Conservation (phyloP, 306 rosid genomes). For the Vigna radiata region DNA sequence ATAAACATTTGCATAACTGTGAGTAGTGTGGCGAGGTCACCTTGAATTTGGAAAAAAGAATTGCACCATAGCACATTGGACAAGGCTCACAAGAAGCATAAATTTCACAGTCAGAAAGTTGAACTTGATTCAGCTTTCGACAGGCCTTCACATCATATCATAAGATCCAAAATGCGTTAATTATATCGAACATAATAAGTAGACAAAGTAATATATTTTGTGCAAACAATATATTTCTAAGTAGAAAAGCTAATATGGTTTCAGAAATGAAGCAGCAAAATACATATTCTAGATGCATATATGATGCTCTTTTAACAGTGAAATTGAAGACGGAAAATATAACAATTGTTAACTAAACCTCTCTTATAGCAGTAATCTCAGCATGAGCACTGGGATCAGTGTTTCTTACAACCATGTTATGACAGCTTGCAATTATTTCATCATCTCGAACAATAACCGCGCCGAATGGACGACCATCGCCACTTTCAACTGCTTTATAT, state of each 20-base stretch:
- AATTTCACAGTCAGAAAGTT: slow-evolving; percentile 82
- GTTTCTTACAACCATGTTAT: slow-evolving; percentile 75
- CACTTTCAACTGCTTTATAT: slow-evolving; percentile 77
- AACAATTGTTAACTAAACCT: slow-evolving; percentile 53
- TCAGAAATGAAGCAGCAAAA: neutral
- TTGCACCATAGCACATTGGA: slow-evolving; percentile 94
- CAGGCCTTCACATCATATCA: slow-evolving; percentile 64
- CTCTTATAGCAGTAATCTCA: slow-evolving; percentile 82
- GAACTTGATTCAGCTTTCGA: slow-evolving; percentile 69
- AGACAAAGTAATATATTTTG: neutral
- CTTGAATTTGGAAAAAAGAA: slow-evolving; percentile 86
- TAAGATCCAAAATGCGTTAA: slow-evolving; percentile 8
- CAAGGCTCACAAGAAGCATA: slow-evolving; percentile 97
- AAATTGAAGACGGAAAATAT: neutral
- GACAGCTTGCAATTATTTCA: slow-evolving; percentile 82
- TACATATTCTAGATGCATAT: too few species aligned
- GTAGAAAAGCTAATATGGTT: neutral
- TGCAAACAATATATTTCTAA: too few species aligned
- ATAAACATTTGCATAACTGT: neutral
- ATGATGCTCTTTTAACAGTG: neutral
- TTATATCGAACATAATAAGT: neutral
- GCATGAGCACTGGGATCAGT: slow-evolving; percentile 91
- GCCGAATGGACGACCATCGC: slow-evolving; percentile 85
- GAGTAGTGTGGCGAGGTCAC: slow-evolving; percentile 41
- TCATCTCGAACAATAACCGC: slow-evolving; percentile 78